Percentiles rank a stretch among this genome's conserved stretches.
These are phyloP conservation scores for Colletotrichum limetticola DNA, from an alignment of 2,329 filamentous ascomycete species.

Conservation along the genomic window DNA sequence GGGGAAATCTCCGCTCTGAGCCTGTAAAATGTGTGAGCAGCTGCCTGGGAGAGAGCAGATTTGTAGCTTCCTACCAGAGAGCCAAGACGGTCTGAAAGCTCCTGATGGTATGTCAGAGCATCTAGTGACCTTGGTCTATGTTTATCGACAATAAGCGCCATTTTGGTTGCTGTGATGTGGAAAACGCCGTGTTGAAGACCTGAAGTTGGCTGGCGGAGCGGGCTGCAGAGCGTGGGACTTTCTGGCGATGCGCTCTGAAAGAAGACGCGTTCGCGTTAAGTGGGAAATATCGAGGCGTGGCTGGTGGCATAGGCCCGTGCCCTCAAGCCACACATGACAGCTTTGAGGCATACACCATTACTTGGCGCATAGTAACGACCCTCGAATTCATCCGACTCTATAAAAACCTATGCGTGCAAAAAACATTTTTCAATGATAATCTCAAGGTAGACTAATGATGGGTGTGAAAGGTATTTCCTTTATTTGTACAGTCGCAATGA, in stretches of 20 bases:
- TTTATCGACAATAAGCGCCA: conserved; percentile 79
- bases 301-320: conserved; percentile 36
- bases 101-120: conserved; percentile 84
- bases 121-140: conserved; percentile 80
- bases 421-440: neutral
- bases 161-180: conserved; percentile 45
- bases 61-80: conserved; percentile 75
- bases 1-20: conserved; percentile 96
- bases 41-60: neutral
- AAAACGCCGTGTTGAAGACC: neutral
- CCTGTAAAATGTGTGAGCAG: conserved; percentile 62
- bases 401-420: neutral
- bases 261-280: conserved; percentile 51
- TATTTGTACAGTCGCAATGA: conserved; percentile 9
- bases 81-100: conserved; percentile 86
- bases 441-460: neutral
- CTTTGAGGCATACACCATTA: neutral
- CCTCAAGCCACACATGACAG: neutral
- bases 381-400: neutral
- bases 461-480: neutral
- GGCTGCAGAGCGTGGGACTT: conserved; percentile 21
- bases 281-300: conserved; percentile 38
- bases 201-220: conserved; percentile 10
- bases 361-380: neutral
- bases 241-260: conserved; percentile 25